Evolutionary conservation across 257 asterid species (phyloP).

Genomic region (Rehmannia glutinosa): DNA sequence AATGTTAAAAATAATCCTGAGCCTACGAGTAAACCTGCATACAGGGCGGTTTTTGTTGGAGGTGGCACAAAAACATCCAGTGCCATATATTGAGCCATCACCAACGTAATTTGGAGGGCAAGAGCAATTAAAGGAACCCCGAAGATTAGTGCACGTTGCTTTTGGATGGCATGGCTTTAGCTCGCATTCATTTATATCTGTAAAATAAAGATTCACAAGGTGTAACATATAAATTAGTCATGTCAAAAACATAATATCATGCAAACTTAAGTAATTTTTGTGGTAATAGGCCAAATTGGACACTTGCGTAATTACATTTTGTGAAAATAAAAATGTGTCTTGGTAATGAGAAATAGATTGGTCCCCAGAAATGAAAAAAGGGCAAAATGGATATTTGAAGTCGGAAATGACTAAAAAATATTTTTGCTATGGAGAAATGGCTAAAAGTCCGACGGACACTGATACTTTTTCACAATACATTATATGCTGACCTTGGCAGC

Average conservation of each 20-base stretch:
- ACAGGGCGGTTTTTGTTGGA: constrained; percentile 4
- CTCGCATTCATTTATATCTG: constrained; percentile 33
- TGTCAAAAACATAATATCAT: too few species aligned
- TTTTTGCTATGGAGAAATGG: too few species aligned
- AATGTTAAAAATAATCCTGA: constrained; percentile 13
- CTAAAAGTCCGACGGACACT: too few species aligned
- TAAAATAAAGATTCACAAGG: neutral
- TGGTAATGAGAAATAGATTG: too few species aligned
- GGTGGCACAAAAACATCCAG: constrained; percentile 26
- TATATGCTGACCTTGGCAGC: constrained; percentile 49
- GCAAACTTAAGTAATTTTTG: too few species aligned
- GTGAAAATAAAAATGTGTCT: too few species aligned
- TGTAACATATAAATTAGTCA: neutral
- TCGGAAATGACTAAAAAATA: too few species aligned
- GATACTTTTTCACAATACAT: too few species aligned
- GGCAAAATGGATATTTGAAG: too few species aligned
- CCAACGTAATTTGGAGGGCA: constrained; percentile 21
- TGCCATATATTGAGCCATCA: constrained; percentile 20
- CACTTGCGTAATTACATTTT: too few species aligned
- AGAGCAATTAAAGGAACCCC: constrained; percentile 23
- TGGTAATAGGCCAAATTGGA: too few species aligned
- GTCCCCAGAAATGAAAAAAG: too few species aligned
- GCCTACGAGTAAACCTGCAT: constrained; percentile 19
- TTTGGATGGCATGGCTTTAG: constrained; percentile 17
- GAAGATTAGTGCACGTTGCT: constrained; percentile 24